Evolutionary conservation across 805 yeast genomes (phyloP), one percentile per base, ranked within the genome.

Genomic region (Zygotorulaspora sp.): DNA sequence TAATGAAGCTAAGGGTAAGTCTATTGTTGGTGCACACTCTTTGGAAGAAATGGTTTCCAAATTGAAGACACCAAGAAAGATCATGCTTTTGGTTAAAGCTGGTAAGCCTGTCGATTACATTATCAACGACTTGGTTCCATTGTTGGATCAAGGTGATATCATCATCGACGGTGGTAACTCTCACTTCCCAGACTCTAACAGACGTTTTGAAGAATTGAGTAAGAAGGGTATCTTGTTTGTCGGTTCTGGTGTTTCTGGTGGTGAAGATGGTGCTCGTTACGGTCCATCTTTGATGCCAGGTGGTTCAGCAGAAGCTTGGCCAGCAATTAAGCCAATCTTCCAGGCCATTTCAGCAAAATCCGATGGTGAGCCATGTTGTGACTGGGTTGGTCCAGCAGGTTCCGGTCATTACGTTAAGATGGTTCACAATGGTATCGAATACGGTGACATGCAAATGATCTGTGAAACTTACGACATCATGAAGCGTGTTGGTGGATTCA

Each of bases 221-320:
- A 72, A 68, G 41, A 80, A 90, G 75, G 97, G 95, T 30, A 80
- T 89, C 62, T 71, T 78, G 51, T 92, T 87, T 55, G 97, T 90
- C 49, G 98, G 98, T 61, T 89, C 96, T 47, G 98, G 98, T 83
- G 97, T 92, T 50, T 90, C 97, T 55, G 98, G 98, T 71, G 98
- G 98, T 76, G 98, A 90, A 73, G 98, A 90, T 68, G 98, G 98
- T 77, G 98, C 98, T 58, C 86, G 98, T 72, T 78, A 84, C 70
- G 98, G 98, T 62, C 98, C 98, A 48, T 89, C 97, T 48, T 77
- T 90, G 68, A 90, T 90, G 98, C 98, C 98, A 57, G 98, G 98
- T 80, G 98, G 98, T 66, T 84, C 87, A 63, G 77, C 73, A 56
- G 96, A 85, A 60, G 98, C 98, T 50, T 90, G 98, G 98, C 97